phyloP scores from a whole-genome alignment of 2,329 filamentous ascomycete genomes.

The Clarireedia hainanense region DNA sequence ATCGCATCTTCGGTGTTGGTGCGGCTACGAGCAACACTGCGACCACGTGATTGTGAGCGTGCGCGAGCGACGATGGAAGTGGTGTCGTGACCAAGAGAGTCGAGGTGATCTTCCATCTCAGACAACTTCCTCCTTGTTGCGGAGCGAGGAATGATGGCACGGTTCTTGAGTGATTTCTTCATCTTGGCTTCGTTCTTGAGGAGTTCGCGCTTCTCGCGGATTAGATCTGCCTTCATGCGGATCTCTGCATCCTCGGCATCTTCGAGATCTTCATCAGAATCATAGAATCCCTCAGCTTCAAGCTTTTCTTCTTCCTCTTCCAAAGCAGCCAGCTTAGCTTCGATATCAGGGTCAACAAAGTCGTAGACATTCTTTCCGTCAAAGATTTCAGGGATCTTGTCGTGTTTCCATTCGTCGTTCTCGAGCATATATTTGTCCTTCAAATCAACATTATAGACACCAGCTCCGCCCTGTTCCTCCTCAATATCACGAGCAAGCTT shows the following conservation, averaged over 20 bases:
- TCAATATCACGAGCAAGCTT: conserved; percentile 80
- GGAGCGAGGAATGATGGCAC: conserved; percentile 82
- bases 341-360: conserved; percentile 95
- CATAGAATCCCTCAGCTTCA: conserved; percentile 88
- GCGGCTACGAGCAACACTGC: conserved; percentile 57
- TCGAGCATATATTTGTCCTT: conserved; percentile 82
- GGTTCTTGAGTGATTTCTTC: conserved; percentile 96
- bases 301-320: conserved; percentile 95
- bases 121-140: conserved; percentile 73
- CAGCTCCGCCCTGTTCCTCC: conserved; percentile 85
- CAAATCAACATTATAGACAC: conserved; percentile 92
- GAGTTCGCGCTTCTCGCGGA: conserved; percentile 86
- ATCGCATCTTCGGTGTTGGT: conserved; percentile 62
- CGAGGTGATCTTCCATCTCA: conserved; percentile 79
- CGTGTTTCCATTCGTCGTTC: conserved; percentile 89
- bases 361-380: conserved; percentile 97
- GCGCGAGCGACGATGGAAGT: conserved; percentile 66
- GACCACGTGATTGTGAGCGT: conserved; percentile 62
- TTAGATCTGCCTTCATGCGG: conserved; percentile 85
- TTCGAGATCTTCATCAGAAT: conserved; percentile 71
- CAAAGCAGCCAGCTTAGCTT: conserved; percentile 79
- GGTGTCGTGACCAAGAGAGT: conserved; percentile 79
- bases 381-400: conserved; percentile 88
- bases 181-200: conserved; percentile 93
- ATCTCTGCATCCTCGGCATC: conserved; percentile 85